Evolutionary conservation across 352 stramenopile genomes (phyloP), one percentile per base, ranked within the genome.

Genomic region (Phytopythium kandeliae): DNA sequence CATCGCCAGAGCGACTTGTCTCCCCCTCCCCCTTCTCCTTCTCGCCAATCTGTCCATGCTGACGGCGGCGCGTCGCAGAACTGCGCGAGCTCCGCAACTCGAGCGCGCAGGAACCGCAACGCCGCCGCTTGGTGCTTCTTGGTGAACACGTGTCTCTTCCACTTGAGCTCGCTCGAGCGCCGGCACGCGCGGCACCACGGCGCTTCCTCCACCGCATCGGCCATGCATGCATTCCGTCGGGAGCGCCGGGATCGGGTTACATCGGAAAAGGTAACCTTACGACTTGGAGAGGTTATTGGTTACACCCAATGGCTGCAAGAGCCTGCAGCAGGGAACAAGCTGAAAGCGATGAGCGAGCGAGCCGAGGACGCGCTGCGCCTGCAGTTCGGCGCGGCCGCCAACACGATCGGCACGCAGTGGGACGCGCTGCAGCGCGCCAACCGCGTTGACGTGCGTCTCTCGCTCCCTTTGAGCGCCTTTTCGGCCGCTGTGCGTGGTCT

Each of bases 371-470:
- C 71, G 48, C 54, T 92, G 55, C 67, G 78, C 1, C 57, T 92
- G 57, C 71, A 88, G 53, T 92, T 92, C 48, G 80, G 80, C 56
- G 71, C 76, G 48, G 80, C 80, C 4, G 51, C 80, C 26, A 88
- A 68, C 48, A 77, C 80, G 22, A 72, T 89, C 40, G 74, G 76
- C 54, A 83, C 71, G 38, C 78, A 88, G 56, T 80, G 73, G 68
- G 45, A 74, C 46, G 59, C 54, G 7, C 59, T 88, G 40, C 60
- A 85, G 48, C 63, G 68, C 21, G 48, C 46, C 33, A 81, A 81
- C 49, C 56, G 54, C 33, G 48, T 59, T n/a, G 56, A 69, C 25
- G 70, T 83, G 51, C 50, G 65, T 63, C 4, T 15, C 3, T 8
- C 5, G 8, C 15, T 30, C 4, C 40, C 24, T 60, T 2, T 17